Evolutionary conservation across 352 stramenopile genomes (phyloP).

Genomic region (Thraustochytrium striatum): DNA sequence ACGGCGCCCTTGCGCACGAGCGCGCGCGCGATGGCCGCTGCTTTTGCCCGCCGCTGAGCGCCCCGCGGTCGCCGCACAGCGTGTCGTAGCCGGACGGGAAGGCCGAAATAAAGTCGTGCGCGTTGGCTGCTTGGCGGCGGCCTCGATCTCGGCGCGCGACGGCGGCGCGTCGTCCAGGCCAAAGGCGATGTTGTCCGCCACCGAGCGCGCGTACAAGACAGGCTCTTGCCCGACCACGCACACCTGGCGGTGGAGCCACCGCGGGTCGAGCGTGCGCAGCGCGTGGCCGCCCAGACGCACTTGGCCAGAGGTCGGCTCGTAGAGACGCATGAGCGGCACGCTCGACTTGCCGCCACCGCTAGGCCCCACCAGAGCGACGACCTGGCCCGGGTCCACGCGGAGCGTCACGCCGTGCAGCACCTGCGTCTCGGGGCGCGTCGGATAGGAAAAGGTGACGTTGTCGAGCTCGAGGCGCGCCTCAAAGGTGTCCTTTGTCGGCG

Average conservation of each 20-base stretch:
- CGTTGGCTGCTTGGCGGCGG: constrained; percentile 74
- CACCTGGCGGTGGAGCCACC: constrained; percentile 62
- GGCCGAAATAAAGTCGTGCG: constrained; percentile 79
- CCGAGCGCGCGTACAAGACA: constrained; percentile 71
- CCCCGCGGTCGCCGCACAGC: constrained; percentile 75
- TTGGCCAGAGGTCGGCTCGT: constrained; percentile 48
- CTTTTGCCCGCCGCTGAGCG: constrained; percentile 89
- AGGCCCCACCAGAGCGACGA: constrained; percentile 76
- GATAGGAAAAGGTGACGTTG: constrained; percentile 83
- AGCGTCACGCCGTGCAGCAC: constrained; percentile 74
- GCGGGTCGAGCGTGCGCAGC: constrained; percentile 3
- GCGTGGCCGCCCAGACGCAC: constrained; percentile 25
- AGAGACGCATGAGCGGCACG: constrained; percentile 67
- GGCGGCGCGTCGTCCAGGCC: constrained; percentile 55
- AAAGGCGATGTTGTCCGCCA: constrained; percentile 55
- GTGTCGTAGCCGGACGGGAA: constrained; percentile 81
- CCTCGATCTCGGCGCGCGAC: constrained; percentile 67
- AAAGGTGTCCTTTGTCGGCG: constrained; percentile 4
- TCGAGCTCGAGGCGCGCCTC: constrained; percentile 67
- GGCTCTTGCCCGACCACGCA: constrained; percentile 85
- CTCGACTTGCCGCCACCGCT: constrained; percentile 76
- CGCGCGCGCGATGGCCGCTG: constrained; percentile 85
- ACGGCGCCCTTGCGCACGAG: constrained; percentile 79
- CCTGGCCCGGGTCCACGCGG: constrained; percentile 9
- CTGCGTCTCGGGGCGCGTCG: constrained; percentile 64